A percentile compares a stretch with the other conserved stretches of the same genome.
Conservation (phyloP, 495 filamentous ascomycete genomes). For the Aspergillus avenaceus region DNA sequence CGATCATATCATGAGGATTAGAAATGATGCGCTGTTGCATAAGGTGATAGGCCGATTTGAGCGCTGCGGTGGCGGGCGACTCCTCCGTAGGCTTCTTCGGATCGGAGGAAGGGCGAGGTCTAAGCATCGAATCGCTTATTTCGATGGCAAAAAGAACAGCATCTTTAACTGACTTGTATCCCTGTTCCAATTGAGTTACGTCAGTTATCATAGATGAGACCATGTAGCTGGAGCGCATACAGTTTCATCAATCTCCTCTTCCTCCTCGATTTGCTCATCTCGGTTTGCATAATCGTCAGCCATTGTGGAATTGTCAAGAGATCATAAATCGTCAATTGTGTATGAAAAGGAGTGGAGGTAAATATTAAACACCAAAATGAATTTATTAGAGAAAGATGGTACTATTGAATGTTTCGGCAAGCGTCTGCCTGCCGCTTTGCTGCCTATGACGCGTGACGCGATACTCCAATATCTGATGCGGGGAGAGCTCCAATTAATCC, state of each 20-base stretch:
- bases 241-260: constrained; percentile 69
- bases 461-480: constrained; percentile 20
- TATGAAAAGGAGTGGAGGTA: neutral
- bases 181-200: constrained; percentile 42
- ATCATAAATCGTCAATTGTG: neutral
- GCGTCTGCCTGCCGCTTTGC: constrained; percentile 13
- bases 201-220: constrained; percentile 3
- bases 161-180: constrained; percentile 91
- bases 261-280: constrained; percentile 58
- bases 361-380: too few relatives aligned
- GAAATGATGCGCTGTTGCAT: constrained; percentile 99
- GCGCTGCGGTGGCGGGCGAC: constrained; percentile 70
- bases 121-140: constrained; percentile 86
- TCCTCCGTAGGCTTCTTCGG: constrained; percentile 70
- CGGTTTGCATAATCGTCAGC: constrained; percentile 38
- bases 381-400: too few relatives aligned
- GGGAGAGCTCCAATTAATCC: too few relatives aligned
- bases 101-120: constrained; percentile 56
- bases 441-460: constrained; percentile 20
- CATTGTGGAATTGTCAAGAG: constrained; percentile 23
- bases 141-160: constrained; percentile 95
- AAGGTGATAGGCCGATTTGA: constrained; percentile 90
- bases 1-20: constrained; percentile 96
- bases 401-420: neutral
- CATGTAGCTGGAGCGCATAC: constrained; percentile 37